Evolutionary conservation across 2,329 filamentous ascomycete species (phyloP), one percentile per base, ranked within the genome.

Genomic region (Sclerotiophoma versabilis): DNA sequence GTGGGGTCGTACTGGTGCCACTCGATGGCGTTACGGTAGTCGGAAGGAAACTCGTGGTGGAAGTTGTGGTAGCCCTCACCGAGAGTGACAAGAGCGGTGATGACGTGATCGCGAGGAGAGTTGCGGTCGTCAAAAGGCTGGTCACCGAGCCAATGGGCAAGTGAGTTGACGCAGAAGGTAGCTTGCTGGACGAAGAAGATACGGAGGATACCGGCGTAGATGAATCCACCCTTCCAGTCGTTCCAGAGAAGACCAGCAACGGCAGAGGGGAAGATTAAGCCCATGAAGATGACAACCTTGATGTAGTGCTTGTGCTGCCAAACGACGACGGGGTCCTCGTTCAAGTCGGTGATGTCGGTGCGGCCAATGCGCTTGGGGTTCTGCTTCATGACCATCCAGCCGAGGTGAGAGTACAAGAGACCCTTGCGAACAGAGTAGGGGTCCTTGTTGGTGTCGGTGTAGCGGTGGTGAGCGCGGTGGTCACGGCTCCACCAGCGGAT

Each of bases 321-420:
- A 54, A 80, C 76, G 49, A 82, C 80, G 34, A 82, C 74, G 29
- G 77, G 73, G 64, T 81, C 79, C 42, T 81, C 79, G 71, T 81
- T 81, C 50, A 82, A 64, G 55, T 82, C 80, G 57, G 77, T 77
- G 62, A 81, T 81, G 60, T 82, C 80, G 54, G 77, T 80, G 52
- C 79, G 77, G 69, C 80, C 80, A 46, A 80, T 78, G 12, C 79
- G 75, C 76, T 81, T 81, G 57, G 79, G 79, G 75, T 82, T 81
- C 71, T 81, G 80, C 75, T 81, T 81, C 79, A 82, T 81, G 59
- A 81, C 72, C 78, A 82, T 81, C 80, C 80, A 82, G 54, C 79
- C 79, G 25, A 82, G 66, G 62, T 82, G 80, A 30, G 79, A 81
- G 71, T 81, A 82, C 52, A 80, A 51, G 9, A 81, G 74, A 41